Base-by-base conservation (phyloP, 2,329 filamentous ascomycete species). In the Nigrospora osmanthi region DNA sequence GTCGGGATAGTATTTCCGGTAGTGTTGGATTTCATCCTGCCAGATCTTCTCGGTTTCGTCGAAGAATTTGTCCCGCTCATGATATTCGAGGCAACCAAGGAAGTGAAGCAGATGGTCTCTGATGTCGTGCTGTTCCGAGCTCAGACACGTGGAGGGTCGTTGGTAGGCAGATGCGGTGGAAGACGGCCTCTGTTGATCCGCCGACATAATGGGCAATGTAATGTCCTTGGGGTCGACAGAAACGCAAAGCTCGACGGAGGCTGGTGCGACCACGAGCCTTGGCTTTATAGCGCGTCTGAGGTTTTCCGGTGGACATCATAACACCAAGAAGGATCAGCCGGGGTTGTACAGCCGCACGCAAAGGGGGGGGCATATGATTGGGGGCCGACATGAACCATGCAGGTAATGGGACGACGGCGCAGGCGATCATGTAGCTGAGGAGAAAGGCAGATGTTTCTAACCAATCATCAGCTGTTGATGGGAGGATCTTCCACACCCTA, bases 91-190 rank as follows among this genome's bases (percentile, higher is more conserved):
- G 17, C 56, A 58, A 30, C 56, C 56, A 19, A 54, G 30, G 28
- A 52, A 58, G 39, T 58, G 56, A 4, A 53, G 34, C 23, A 58
- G 15, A n/a, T 52, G 53, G 16, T 58, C 49, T 13, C 33, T 54
- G 6, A 58, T 57, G 1, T 42, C 38, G 30, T 57, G 56, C 2
- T 47, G 19, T 5, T 56, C 48, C 3, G 40, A 28, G 16, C 46
- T 55, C 9, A 54, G 44, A 30, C 54, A 57, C 1, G 48, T 49
- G 6, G 12, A 14, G 4, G 23, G 38, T 30, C 16, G 17, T 10
- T 15, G 3, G 4, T 31, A 31, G 13, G 19, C 10, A 15, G 23
- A 30, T 15, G 13, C 17, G 6, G 38, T 11, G 4, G 37, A 15
- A 2, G 6, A 1, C 10, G 13, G 13, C 3, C 31, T 14, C 7